A percentile compares a stretch with the other conserved stretches of the same genome.
Conservation (phyloP, 257 asterid species). For the Solanum tarapatanum region DNA sequence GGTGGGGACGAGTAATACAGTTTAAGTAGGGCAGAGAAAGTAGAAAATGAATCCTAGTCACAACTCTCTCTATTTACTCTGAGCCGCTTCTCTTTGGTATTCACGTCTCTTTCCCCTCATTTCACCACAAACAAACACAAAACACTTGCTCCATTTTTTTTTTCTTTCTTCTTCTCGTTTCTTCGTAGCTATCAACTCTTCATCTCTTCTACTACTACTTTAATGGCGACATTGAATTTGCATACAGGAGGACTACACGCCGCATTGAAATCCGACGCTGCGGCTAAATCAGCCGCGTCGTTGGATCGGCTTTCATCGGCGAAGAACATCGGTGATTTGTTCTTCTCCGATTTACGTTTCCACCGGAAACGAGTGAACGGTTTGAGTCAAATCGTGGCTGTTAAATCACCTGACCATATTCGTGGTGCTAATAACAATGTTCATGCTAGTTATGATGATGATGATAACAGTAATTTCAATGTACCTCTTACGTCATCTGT, state of each 20-base stretch:
- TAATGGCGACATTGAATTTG: slow-evolving; percentile 45
- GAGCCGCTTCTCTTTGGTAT: not conserved
- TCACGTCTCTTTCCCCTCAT: slow-evolving; percentile 3
- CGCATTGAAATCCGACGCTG: slow-evolving; percentile 15
- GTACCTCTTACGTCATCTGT: slow-evolving; percentile 41
- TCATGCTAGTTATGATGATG: slow-evolving; percentile 4
- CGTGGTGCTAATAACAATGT: slow-evolving; percentile 7
- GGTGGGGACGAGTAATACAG: not conserved
- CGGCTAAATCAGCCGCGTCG: not conserved
- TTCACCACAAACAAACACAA: not conserved
- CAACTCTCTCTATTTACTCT: not conserved
- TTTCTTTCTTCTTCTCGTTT: not conserved
- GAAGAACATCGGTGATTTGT: slow-evolving; percentile 21
- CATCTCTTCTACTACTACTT: not conserved
- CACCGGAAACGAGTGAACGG: slow-evolving; percentile 1
- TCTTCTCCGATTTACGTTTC: slow-evolving; percentile 10
- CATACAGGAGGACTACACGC: slow-evolving; percentile 27
- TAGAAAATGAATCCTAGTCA: not conserved
- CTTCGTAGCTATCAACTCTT: not conserved
- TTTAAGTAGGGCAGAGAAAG: not conserved
- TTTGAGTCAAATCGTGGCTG: slow-evolving; percentile 6
- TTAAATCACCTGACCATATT: slow-evolving; percentile 18
- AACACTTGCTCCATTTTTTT: not conserved
- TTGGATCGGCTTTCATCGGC: slow-evolving; percentile 38
- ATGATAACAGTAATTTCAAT: slow-evolving; percentile 12